Conservation (phyloP, 352 stramenopile species). For the Blastocystis sp. region DNA sequence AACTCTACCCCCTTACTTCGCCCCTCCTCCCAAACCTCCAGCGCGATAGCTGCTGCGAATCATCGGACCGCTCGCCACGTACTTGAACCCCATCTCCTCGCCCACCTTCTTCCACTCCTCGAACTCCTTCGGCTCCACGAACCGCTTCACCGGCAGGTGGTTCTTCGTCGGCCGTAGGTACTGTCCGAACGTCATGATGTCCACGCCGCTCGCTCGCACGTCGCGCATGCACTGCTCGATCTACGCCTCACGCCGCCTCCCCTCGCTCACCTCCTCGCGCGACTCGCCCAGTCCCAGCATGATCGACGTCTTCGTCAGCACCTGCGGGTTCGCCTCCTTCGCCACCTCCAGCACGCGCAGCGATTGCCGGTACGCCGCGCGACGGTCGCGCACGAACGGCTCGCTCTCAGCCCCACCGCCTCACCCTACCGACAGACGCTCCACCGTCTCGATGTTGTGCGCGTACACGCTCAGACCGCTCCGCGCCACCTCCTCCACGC, state of each 20-base stretch:
- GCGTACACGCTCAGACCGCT: constrained; percentile 97
- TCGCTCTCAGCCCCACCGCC: constrained; percentile 57
- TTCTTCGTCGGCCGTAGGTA: constrained; percentile 94
- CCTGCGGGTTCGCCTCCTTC: constrained; percentile 83
- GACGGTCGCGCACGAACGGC: constrained; percentile 79
- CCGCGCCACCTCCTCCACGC: constrained; percentile 86
- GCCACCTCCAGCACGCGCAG: constrained; percentile 89
- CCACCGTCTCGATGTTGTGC: constrained; percentile 98
- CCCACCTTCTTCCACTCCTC: constrained; percentile 89
- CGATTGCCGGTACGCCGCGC: constrained; percentile 91
- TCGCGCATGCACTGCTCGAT: constrained; percentile 79
- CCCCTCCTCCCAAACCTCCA: constrained; percentile 74
- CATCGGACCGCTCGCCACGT: constrained; percentile 95
- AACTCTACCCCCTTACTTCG: background rate
- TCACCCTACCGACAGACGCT: constrained; percentile 78
- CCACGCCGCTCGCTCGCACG: constrained; percentile 74
- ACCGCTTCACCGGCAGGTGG: constrained; percentile 79
- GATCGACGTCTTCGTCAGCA: constrained; percentile 96
- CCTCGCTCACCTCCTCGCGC: constrained; percentile 86
- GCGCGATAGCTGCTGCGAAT: constrained; percentile 98
- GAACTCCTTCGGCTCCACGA: too few species aligned
- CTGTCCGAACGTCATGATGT: constrained; percentile 98
- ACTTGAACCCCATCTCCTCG: constrained; percentile 95
- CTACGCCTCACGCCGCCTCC: background rate
- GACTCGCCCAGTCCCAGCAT: constrained; percentile 97